Conservation (phyloP, 257 asterid genomes). For the Solanum etuberosum region DNA sequence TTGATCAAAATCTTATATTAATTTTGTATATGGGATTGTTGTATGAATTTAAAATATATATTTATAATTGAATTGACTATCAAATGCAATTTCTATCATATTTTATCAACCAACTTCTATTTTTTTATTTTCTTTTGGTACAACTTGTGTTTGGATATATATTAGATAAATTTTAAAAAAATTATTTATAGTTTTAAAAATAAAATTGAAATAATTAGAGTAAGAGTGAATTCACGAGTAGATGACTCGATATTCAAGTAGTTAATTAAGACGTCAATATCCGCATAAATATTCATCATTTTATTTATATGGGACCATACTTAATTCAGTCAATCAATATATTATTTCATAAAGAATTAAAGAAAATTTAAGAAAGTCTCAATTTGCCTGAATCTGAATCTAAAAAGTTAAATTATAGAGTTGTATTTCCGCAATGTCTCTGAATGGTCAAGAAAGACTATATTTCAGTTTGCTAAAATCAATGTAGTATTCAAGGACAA, state of each 20-base stretch:
- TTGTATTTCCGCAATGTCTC: background rate
- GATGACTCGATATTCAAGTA: background rate
- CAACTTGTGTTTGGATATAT: no score
- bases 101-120: background rate
- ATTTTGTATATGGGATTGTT: no score
- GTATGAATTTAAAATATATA: no score
- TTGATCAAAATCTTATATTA: background rate
- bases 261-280: no score
- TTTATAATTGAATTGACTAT: background rate
- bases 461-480: background rate
- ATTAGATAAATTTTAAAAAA: no score
- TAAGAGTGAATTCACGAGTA: background rate
- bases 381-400: background rate
- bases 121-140: background rate
- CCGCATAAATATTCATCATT: background rate
- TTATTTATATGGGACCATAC: background rate
- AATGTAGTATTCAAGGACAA: background rate
- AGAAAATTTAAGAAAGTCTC: no score
- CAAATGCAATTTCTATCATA: background rate
- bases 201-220: background rate
- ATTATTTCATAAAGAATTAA: no score
- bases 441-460: no score
- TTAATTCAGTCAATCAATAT: background rate
- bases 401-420: no score
- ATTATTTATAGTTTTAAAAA: no score